Evolutionary conservation across 2,329 filamentous ascomycete species (phyloP).

Genomic region (Aspergillus floridensis): DNA sequence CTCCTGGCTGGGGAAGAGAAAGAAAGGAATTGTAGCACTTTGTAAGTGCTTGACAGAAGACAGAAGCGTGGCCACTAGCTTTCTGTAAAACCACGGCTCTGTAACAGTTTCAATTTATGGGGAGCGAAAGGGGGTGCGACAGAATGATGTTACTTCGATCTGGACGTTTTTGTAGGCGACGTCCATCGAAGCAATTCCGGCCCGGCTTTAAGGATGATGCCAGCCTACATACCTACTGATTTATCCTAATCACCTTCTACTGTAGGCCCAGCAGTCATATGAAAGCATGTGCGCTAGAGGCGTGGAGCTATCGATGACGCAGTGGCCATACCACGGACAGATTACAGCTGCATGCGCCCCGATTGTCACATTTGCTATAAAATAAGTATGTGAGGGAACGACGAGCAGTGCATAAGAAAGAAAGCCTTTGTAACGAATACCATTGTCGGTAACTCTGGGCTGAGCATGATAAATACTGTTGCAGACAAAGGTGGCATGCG

Average conservation of each 20-base stretch:
- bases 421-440: constrained; percentile 8
- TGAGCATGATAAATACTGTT: constrained; percentile 16
- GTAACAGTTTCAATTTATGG: constrained; percentile 22
- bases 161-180: not conserved
- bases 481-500: constrained; percentile 21
- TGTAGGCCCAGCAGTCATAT: not conserved
- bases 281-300: not conserved
- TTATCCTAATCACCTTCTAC: not conserved
- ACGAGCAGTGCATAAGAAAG: not conserved
- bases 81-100: constrained; percentile 22
- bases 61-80: constrained; percentile 7
- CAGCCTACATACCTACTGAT: not conserved
- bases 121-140: constrained; percentile 15
- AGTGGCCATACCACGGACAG: not conserved
- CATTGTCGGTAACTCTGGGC: constrained; percentile 9
- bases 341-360: not conserved
- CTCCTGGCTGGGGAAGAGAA: not conserved
- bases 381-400: not conserved
- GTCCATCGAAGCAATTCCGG: not conserved
- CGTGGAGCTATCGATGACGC: not conserved
- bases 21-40: not conserved
- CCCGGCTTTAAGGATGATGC: not conserved
- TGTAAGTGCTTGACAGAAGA: not conserved
- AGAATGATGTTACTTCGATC: constrained; percentile 14
- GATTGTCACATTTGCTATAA: not conserved